Percentiles rank a stretch among this genome's conserved stretches.
phyloP scores from a whole-genome alignment of 106 monocot species.

The Dendrobium nobile region DNA sequence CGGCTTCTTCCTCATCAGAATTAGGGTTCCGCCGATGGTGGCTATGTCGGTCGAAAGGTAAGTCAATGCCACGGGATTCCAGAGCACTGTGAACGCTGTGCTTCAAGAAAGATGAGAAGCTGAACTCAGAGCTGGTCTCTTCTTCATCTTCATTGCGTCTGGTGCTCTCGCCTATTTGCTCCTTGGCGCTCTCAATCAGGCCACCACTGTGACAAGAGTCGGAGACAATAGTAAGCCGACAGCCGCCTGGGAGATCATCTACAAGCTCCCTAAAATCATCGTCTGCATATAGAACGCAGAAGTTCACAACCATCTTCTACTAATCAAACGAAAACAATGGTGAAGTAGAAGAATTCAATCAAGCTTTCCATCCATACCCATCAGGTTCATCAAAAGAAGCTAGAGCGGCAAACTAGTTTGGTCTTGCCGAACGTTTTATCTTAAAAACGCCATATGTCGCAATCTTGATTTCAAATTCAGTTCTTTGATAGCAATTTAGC shows the following conservation, averaged over 20 bases:
- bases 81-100: slow-evolving; percentile 26
- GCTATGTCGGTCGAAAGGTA: background rate
- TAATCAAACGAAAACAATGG: too few relatives aligned
- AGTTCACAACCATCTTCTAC: too few relatives aligned
- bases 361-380: too few relatives aligned
- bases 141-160: slow-evolving; percentile 16
- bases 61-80: slow-evolving; percentile 55
- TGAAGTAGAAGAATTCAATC: too few relatives aligned
- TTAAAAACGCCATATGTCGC: too few relatives aligned
- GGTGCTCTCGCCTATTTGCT: slow-evolving; percentile 92
- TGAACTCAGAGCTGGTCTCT: slow-evolving; percentile 9
- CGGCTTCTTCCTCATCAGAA: background rate
- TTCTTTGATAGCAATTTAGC: too few relatives aligned
- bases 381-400: too few relatives aligned
- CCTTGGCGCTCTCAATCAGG: slow-evolving; percentile 65
- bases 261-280: slow-evolving; percentile 83
- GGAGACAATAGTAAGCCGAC: slow-evolving; percentile 76
- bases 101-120: slow-evolving; percentile 43
- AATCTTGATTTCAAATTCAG: too few relatives aligned
- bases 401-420: too few relatives aligned
- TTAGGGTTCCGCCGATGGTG: slow-evolving; percentile 11
- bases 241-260: slow-evolving; percentile 49
- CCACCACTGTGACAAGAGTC: slow-evolving; percentile 98
- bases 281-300: slow-evolving; percentile 31
- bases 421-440: too few relatives aligned